A percentile compares a stretch with the other conserved stretches of the same genome.
Evolutionary conservation across 2,329 filamentous ascomycete genomes (phyloP).

Genomic region (Aspergillus alliaceus): DNA sequence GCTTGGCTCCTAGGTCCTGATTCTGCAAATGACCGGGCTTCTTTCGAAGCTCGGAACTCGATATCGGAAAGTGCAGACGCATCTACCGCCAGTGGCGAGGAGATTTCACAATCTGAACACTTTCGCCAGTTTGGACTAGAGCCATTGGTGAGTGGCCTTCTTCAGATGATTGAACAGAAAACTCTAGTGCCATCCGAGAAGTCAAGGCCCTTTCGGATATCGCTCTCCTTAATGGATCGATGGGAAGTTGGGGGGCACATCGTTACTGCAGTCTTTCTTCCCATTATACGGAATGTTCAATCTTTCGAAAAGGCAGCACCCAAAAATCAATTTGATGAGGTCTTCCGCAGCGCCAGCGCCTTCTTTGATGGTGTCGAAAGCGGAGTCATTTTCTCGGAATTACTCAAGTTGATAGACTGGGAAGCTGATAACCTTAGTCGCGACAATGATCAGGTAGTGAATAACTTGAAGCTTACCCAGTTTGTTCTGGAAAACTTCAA

Average conservation of each 20-base stretch:
- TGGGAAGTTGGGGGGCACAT: slow-evolving; percentile 95
- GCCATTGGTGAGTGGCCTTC: slow-evolving; percentile 70
- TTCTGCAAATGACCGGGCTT: slow-evolving; percentile 37
- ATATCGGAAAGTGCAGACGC: slow-evolving; percentile 29
- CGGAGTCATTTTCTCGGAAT: slow-evolving; percentile 83
- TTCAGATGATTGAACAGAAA: slow-evolving; percentile 69
- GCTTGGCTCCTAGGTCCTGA: slow-evolving; percentile 90
- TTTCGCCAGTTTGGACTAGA: slow-evolving; percentile 79
- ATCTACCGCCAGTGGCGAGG: slow-evolving; percentile 35
- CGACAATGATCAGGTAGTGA: slow-evolving; percentile 51
- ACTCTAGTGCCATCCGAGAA: slow-evolving; percentile 62
- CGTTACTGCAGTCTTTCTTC: slow-evolving; percentile 83
- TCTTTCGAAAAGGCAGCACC: slow-evolving; percentile 67
- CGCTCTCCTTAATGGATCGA: slow-evolving; percentile 93
- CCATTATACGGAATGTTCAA: slow-evolving; percentile 77
- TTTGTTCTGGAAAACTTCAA: slow-evolving; percentile 91
- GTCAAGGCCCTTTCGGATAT: slow-evolving; percentile 85
- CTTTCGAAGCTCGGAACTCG: slow-evolving; percentile 29
- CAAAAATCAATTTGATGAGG: slow-evolving; percentile 77
- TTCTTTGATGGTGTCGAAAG: slow-evolving; percentile 99
- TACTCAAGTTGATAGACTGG: slow-evolving; percentile 64
- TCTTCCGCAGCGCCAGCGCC: slow-evolving; percentile 86
- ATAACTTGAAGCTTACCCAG: slow-evolving; percentile 69
- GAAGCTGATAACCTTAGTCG: slow-evolving; percentile 52
- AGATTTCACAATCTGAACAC: slow-evolving; percentile 69